phyloP scores from a whole-genome alignment of 805 yeast species.

The Metschnikowia colocasiae region DNA sequence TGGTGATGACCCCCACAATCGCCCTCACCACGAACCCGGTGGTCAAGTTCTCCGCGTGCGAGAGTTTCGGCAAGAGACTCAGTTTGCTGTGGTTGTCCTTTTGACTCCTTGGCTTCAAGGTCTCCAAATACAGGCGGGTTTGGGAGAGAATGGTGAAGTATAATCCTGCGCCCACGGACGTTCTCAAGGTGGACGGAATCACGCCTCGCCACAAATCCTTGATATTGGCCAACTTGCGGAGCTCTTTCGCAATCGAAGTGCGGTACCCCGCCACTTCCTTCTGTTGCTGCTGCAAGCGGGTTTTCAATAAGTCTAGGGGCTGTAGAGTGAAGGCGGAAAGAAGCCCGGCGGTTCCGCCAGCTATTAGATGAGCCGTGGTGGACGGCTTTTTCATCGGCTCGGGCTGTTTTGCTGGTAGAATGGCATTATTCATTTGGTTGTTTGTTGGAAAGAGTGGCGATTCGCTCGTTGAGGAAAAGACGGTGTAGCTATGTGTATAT shows the following conservation, averaged over 20 bases:
- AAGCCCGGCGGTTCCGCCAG: constrained; percentile 85
- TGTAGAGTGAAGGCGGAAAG: constrained; percentile 77
- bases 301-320: constrained; percentile 85
- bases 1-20: constrained; percentile 76
- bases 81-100: constrained; percentile 23
- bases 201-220: constrained; percentile 89
- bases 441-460: neutral
- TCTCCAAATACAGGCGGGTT: constrained; percentile 51
- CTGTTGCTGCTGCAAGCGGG: constrained; percentile 66
- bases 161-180: constrained; percentile 86
- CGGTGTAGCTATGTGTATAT: neutral
- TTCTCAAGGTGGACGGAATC: constrained; percentile 82
- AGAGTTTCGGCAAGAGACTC: constrained; percentile 62
- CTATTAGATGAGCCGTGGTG: constrained; percentile 51
- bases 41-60: constrained; percentile 62
- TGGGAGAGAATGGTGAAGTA: constrained; percentile 72
- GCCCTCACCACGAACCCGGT: constrained; percentile 82
- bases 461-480: neutral
- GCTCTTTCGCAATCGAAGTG: constrained; percentile 36
- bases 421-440: constrained; percentile 1
- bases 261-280: constrained; percentile 19
- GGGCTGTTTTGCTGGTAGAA: neutral
- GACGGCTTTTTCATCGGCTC: constrained; percentile 9
- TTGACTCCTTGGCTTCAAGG: constrained; percentile 15
- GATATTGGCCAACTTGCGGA: constrained; percentile 39